Evolutionary conservation across 2,329 filamentous ascomycete species (phyloP).

Genomic region (Corynespora cassiicola): DNA sequence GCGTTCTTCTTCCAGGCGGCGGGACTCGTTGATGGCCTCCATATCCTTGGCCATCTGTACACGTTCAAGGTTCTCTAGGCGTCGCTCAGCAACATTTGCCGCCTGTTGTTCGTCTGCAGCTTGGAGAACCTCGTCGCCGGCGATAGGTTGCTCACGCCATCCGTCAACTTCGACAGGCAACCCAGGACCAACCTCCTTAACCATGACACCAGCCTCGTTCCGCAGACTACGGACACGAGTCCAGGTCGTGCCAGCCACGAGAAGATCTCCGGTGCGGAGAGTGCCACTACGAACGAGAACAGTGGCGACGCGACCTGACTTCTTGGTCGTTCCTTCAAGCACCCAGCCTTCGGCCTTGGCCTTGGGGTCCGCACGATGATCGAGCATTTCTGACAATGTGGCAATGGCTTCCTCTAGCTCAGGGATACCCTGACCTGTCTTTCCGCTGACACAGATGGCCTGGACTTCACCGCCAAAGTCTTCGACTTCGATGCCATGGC

Average conservation of each 20-base stretch:
- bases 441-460: conserved; percentile 88
- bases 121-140: conserved; percentile 87
- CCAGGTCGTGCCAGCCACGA: conserved; percentile 90
- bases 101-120: conserved; percentile 79
- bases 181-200: conserved; percentile 80
- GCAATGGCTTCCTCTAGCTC: conserved; percentile 91
- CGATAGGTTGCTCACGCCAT: conserved; percentile 87
- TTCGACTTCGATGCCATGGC: conserved; percentile 87
- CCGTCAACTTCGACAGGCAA: conserved; percentile 92
- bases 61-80: conserved; percentile 73
- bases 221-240: conserved; percentile 82
- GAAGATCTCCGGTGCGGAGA: conserved; percentile 76
- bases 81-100: conserved; percentile 77
- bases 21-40: conserved; percentile 76
- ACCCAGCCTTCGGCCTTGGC: conserved; percentile 91
- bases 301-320: conserved; percentile 83
- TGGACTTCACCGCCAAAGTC: conserved; percentile 95
- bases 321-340: conserved; percentile 88
- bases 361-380: conserved; percentile 80
- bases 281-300: conserved; percentile 89
- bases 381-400: conserved; percentile 85
- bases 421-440: conserved; percentile 89
- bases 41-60: conserved; percentile 71
- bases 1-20: conserved; percentile 64
- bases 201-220: conserved; percentile 79